Evolutionary conservation across 805 yeast genomes (phyloP), one percentile per base, ranked within the genome.

Genomic region (Yarrowia sp.): DNA sequence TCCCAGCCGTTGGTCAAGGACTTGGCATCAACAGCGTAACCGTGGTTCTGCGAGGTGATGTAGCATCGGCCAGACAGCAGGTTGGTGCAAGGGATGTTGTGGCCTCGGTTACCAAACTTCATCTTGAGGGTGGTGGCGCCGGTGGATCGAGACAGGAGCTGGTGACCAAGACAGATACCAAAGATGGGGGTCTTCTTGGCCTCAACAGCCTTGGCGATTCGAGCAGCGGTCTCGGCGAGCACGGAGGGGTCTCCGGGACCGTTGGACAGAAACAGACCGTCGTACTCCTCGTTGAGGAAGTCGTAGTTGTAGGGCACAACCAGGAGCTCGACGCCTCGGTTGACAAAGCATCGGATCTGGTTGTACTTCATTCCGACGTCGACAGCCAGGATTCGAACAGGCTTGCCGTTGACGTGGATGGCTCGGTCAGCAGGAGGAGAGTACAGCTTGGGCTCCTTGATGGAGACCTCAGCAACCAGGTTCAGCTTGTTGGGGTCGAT

Each of bases 181-280:
- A 95, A 95, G 65, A 95, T 83, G 64, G 99, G 99, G 48, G 95
- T 87, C 76, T 85, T 86, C 61, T 85, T 88, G 41, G 83, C 82
- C 48, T 81, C 80, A 66, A 93, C 75, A 39, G 84, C 89, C 47
- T 75, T 76, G 43, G 81, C 70, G 73, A 95, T 79, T 70, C 83
- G 86, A 44, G 78, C 81, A 39, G 88, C 88, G 67, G 91, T 84
- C 18, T 81, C 83, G 50, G 85, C 76, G 85, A 95, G 83, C 66
- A 89, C 90, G 48, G 95, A 84, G 66, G 99, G 99, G 79, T 95
- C 98, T 84, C 99, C 99, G 33, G 99, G 99, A 81, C 99, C 99
- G 78, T 95, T 95, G 65, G 98, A 92, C 69, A 93, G 81, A 78
- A 95, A 95, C 72, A 95, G 82, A 81, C 99, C 99, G 76, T 95